Percentiles rank a stretch among this genome's conserved stretches.
phyloP scores from a whole-genome alignment of 306 rosid species.

The Vicia faba region DNA sequence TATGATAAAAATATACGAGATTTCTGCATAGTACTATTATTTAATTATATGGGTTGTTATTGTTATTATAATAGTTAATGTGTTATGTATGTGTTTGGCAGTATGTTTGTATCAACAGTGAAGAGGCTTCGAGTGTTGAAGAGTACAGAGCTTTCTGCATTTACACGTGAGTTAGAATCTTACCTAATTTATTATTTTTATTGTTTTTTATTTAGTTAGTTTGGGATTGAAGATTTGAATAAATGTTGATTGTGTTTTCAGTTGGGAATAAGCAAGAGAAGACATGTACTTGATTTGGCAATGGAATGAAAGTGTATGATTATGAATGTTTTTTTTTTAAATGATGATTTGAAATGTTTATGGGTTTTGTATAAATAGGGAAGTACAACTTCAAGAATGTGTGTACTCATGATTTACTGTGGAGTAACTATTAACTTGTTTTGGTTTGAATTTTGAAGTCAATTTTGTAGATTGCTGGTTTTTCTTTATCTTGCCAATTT shows the following conservation, averaged over 20 bases:
- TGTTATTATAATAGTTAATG: neutral
- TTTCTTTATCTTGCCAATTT: neutral
- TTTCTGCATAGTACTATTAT: neutral
- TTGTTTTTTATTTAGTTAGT: neutral
- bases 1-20: neutral
- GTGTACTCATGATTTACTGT: slow-evolving; percentile 39
- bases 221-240: neutral
- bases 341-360: slow-evolving; percentile 42
- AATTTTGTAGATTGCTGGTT: neutral
- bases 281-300: slow-evolving; percentile 40
- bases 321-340: slow-evolving; percentile 28
- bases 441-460: slow-evolving; percentile 36
- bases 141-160: slow-evolving; percentile 83
- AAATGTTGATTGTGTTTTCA: slow-evolving; percentile 11
- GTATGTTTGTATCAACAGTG: slow-evolving; percentile 89
- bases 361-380: slow-evolving; percentile 48
- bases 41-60: neutral
- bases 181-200: neutral
- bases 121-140: slow-evolving; percentile 95
- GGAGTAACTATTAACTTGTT: slow-evolving; percentile 47
- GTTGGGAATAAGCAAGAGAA: slow-evolving; percentile 54
- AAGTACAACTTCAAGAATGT: slow-evolving; percentile 39
- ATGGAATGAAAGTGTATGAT: slow-evolving; percentile 36
- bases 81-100: slow-evolving; percentile 44
- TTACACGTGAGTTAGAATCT: slow-evolving; percentile 72